Base-by-base conservation (phyloP, 768 basidiomycete genomes). In the Psilocybe sp. region DNA sequence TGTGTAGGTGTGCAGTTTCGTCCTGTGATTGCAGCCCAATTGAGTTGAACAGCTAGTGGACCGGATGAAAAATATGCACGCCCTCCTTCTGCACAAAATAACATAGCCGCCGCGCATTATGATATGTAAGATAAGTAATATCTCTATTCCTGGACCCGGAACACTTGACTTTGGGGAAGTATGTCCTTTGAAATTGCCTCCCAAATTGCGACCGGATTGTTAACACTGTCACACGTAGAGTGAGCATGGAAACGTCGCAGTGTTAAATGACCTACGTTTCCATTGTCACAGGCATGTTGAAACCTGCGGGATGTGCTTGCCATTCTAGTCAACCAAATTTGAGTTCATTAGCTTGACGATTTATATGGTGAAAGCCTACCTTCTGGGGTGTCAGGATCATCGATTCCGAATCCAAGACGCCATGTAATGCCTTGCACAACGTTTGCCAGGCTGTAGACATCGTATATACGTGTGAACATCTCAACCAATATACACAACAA, bases 1-100 rank as follows among this genome's bases (percentile, higher is more conserved):
- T n/a, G n/a, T n/a, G n/a, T n/a, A n/a, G n/a, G n/a, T n/a, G n/a
- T n/a, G n/a, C n/a, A n/a, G n/a, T n/a, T n/a, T n/a, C n/a, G n/a
- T n/a, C n/a, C n/a, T n/a, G n/a, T n/a, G n/a, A n/a, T n/a, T n/a
- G n/a, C n/a, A n/a, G n/a, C n/a, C n/a, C n/a, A n/a, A 77, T 92
- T 11, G 89, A 90, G 56, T 90, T 92, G 63, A 89, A 92, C 49
- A 86, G 91, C 51, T 76, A 66, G 59, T 50, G 31, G 28, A 10
- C 13, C 16, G 40, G 42, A 46, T 20, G 40, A 40, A 15, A 16
- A 45, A n/a, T 40, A 10, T 10, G n/a, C n/a, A 15, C 15, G 28
- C n/a, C 34, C 13, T 18, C 18, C 1, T n/a, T 15, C 5, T 33
- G 32, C 5, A 7, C 34, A 33, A 18, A 19, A 35, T 20, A n/a